Conservation (phyloP, 148 eudicot species). For the Camellia granthamiana region DNA sequence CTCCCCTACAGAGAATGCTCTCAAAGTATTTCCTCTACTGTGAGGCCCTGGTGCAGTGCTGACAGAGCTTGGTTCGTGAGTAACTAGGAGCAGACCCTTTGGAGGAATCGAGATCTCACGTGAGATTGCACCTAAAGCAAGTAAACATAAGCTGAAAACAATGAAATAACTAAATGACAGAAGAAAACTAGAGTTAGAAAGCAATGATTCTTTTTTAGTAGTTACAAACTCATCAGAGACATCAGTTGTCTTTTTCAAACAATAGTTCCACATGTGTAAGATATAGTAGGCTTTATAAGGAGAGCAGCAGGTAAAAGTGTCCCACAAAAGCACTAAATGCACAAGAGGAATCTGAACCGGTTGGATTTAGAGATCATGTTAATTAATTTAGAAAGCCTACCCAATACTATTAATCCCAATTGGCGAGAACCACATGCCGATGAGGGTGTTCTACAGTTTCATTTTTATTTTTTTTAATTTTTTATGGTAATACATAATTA, state of each 20-base stretch:
- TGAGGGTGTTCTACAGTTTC: no score
- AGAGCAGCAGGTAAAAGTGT: no score
- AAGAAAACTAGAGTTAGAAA: not conserved
- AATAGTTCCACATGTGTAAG: no score
- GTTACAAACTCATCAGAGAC: not conserved
- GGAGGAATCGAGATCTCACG: slow-evolving; percentile 64
- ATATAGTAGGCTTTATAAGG: no score
- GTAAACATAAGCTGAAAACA: slow-evolving; percentile 9
- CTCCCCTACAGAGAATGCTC: slow-evolving; percentile 75
- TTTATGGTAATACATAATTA: no score
- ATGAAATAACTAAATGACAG: slow-evolving; percentile 1
- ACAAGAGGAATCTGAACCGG: no score
- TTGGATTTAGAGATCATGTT: no score
- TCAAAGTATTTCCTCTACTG: slow-evolving; percentile 73
- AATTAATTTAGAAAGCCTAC: no score
- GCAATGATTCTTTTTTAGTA: not conserved
- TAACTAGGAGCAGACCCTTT: slow-evolving; percentile 73
- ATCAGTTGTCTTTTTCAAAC: not conserved
- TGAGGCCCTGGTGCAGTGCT: slow-evolving; percentile 84
- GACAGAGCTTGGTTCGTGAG: slow-evolving; percentile 79
- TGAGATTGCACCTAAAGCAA: slow-evolving; percentile 39
- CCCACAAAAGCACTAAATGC: no score
- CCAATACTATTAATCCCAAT: no score
- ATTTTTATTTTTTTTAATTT: no score
- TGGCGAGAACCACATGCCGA: no score